These are phyloP conservation scores for Russula earlei DNA, from an alignment of 768 basidiomycete genomes.

Conservation along the genomic window DNA sequence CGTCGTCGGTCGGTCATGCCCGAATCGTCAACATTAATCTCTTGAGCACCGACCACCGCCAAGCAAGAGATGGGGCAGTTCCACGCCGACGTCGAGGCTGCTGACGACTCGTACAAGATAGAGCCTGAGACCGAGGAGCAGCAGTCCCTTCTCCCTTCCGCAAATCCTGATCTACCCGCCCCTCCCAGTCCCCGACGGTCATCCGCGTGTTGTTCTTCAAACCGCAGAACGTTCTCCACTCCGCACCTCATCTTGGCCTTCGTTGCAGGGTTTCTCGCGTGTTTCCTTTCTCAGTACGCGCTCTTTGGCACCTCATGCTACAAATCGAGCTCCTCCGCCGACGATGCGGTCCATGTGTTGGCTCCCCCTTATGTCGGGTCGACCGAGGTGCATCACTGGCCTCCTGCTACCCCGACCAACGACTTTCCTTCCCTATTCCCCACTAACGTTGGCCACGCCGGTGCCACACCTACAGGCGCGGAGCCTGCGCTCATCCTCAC, in stretches of 20 bases:
- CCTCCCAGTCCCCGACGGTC: constrained; percentile 34
- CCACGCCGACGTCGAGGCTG: constrained; percentile 5
- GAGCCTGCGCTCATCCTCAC: constrained; percentile 66
- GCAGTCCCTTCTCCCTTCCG: constrained; percentile 23
- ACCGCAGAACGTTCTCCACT: not conserved
- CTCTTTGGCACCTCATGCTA: constrained; percentile 9
- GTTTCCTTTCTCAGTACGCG: constrained; percentile 10
- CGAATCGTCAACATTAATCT: too few relatives aligned
- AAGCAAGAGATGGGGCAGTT: not conserved
- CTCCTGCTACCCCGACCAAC: constrained; percentile 68
- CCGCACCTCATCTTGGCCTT: constrained; percentile 12
- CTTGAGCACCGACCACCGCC: not conserved
- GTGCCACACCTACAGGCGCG: constrained; percentile 70
- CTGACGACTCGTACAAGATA: constrained; percentile 10
- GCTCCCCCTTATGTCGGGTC: constrained; percentile 68
- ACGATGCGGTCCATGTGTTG: constrained; percentile 22
- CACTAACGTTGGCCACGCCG: constrained; percentile 65
- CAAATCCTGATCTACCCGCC: constrained; percentile 15
- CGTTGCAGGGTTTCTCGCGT: constrained; percentile 12
- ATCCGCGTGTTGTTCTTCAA: constrained; percentile 22
- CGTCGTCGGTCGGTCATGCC: not conserved
- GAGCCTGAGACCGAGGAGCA: constrained; percentile 15
- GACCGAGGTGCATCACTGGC: constrained; percentile 57
- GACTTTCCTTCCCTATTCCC: constrained; percentile 65
- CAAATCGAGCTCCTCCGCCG: not conserved